Base-by-base conservation (phyloP, 495 filamentous ascomycete genomes). In the Pyrenopolyporus hunteri region DNA sequence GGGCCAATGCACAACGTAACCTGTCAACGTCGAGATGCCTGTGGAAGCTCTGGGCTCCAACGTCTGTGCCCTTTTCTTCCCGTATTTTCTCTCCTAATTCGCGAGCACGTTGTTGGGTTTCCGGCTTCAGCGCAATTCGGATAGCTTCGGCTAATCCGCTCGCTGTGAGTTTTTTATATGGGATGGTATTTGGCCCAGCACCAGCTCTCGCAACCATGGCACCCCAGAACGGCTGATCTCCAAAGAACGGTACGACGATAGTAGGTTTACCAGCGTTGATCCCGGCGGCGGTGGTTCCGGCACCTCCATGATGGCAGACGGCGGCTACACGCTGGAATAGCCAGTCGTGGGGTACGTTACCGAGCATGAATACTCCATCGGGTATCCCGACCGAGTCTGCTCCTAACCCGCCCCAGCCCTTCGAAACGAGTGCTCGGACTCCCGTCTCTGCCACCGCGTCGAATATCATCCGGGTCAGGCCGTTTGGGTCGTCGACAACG, bases 171-270 rank as follows among this genome's bases (percentile, higher is more conserved):
- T 83, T 77, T 63, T 87, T 89, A 70, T 85, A 81, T 0, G 88
- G 87, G 53, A 92, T 88, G 0, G 90, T 89, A 0, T 70, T 61
- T 0, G 89, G 89, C 2, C 90, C 90, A 1, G 89, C 90, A 4
- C 88, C 87, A 13, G 89, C 85, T 37, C 73, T 77, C 2, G 86
- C 85, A 16, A 93, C 83, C 80, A 93, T 89, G 1, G 82, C 75
- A 13, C 90, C 90, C 90, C 90, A 93, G 58, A 92, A 93, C 1
- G 88, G 86, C 67, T 93, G 89, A 52, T 93, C 90, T 3, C 90
- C 90, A 64, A 94, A 93, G 74, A 94, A 94, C 0, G 90, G 90
- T 6, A 94, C 84, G 19, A 94, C 80, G 1, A 90, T 80, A 0
- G 90, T 93, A 2, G 90, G 90, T 29, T 82, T 81, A 1, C 87